A percentile compares a stretch with the other conserved stretches of the same genome.
Evolutionary conservation across 2,329 filamentous ascomycete genomes (phyloP).

Genomic region (Aureobasidium melanogenum): DNA sequence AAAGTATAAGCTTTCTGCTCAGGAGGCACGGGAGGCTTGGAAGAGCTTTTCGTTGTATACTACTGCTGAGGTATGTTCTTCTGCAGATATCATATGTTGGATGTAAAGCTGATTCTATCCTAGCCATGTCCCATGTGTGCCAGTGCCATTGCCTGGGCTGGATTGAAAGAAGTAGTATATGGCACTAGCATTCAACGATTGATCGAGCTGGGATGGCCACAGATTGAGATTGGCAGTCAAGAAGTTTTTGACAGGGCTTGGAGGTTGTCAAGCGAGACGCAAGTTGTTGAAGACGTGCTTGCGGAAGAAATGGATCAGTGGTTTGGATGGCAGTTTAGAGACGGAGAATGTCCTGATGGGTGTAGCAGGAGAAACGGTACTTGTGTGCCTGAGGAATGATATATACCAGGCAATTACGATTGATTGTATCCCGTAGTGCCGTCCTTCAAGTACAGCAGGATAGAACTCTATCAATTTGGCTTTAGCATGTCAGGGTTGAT

Average conservation of each 20-base stretch:
- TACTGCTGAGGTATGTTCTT: conserved; percentile 38
- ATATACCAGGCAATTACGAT: not conserved
- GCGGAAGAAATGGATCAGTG: conserved; percentile 45
- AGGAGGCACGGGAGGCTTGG: conserved; percentile 39
- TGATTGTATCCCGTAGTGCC: too few relatives aligned
- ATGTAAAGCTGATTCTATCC: not conserved
- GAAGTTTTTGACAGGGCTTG: conserved; percentile 40
- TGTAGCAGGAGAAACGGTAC: conserved; percentile 19
- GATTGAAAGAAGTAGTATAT: conserved; percentile 48
- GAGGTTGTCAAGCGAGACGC: conserved; percentile 28
- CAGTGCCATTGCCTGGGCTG: conserved; percentile 47
- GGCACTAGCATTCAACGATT: conserved; percentile 43
- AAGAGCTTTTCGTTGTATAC: conserved; percentile 44
- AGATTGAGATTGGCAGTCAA: conserved; percentile 39
- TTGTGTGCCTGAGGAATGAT: not conserved
- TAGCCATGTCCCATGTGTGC: conserved; percentile 51
- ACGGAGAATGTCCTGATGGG: conserved; percentile 28
- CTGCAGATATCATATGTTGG: not conserved
- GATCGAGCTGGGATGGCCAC: conserved; percentile 40
- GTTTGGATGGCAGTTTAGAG: conserved; percentile 47
- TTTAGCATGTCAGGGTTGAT: too few relatives aligned
- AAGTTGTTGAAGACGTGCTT: conserved; percentile 38
- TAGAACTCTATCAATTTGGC: too few relatives aligned
- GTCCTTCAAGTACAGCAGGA: too few relatives aligned
- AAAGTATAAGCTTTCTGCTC: conserved; percentile 34